phyloP scores from a whole-genome alignment of 495 filamentous ascomycete species.

The Tuber umbilicatum region DNA sequence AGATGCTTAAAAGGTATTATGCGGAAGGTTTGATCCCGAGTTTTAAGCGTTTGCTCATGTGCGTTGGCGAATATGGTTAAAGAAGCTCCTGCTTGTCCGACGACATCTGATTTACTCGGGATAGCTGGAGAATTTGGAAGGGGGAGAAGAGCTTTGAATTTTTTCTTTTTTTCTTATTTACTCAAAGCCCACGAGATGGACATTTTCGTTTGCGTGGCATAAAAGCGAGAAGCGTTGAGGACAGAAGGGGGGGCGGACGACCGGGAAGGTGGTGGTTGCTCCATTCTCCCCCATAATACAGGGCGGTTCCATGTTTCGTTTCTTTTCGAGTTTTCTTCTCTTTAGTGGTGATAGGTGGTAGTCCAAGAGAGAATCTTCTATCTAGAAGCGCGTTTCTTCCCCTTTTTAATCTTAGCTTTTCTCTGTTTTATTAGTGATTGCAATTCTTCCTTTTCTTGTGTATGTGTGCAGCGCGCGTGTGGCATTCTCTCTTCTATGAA shows the following conservation, averaged over 20 bases:
- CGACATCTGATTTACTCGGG: constrained; percentile 9
- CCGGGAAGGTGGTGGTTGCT: constrained; percentile 23
- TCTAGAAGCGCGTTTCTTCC: constrained; percentile 22
- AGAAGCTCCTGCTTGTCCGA: constrained; percentile 13
- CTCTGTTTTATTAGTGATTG: constrained; percentile 39
- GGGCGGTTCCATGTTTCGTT: not conserved
- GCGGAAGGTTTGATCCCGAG: constrained; percentile 7
- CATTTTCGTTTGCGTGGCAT: constrained; percentile 17
- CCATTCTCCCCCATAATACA: constrained; percentile 11
- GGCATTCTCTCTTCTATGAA: constrained; percentile 7
- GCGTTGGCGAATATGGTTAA: constrained; percentile 21
- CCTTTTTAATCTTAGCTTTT: constrained; percentile 31
- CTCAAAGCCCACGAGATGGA: constrained; percentile 13
- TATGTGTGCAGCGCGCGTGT: constrained; percentile 30
- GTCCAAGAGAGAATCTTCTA: constrained; percentile 12
- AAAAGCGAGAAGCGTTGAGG: constrained; percentile 19
- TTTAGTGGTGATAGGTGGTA: not conserved
- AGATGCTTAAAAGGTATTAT: constrained; percentile 14
- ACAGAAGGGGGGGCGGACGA: constrained; percentile 6
- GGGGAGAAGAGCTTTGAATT: constrained; percentile 11
- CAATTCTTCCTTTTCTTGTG: constrained; percentile 33
- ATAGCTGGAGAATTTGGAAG: constrained; percentile 1
- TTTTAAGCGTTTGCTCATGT: constrained; percentile 15
- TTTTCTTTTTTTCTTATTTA: not conserved
- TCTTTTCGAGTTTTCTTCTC: not conserved